Evolutionary conservation across 2,329 filamentous ascomycete genomes (phyloP), one percentile per base, ranked within the genome.

Genomic region (Phaeophleospora eucalypticola): DNA sequence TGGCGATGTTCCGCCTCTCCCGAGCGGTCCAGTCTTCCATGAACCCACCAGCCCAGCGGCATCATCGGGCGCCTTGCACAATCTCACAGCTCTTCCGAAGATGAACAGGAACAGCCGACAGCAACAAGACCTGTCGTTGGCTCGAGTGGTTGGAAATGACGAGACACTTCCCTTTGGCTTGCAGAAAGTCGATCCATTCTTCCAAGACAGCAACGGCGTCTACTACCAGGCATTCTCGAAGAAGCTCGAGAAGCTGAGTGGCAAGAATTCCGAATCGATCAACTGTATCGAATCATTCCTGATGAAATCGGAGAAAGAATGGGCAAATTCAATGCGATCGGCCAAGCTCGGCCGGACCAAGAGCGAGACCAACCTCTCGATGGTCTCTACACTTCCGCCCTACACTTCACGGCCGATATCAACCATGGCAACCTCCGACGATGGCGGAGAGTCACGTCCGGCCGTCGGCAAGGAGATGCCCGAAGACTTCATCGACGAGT

Each of bases 261-360:
- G 74, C 6, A 69, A 71, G 44, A 81, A 77, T 48, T 82, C 80
- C 0, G 74, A 78, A 49, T 72, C 66, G 1, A 69, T 76, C 20
- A 46, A 52, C 1, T 84, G 80, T 57, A 82, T 84, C 47, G 81
- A 84, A 56, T 73, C 80, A 19, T 84, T 77, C 60, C 67, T 85
- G 12, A 72, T 77, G 46, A 79, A 79, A 56, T 80, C 78, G 19
- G 81, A 85, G 64, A 83, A 82, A 68, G 74, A 80, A 52, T 85
- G 81, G 81, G 83, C 80, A 56, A 71, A 73, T 41, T 67, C 71
- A 24, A 78, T 80, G 60, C 69, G 78, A 29, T 71, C 78, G 51
- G 79, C 77, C 35, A 78, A 77, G 58, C 70, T 82, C 24, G 76
- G 77, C n/a, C 71, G 72, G 40, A 68, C 69, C 41, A 68, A 63